Evolutionary conservation across 208 protist species (phyloP).

Genomic region (Leishmania lainsoni): DNA sequence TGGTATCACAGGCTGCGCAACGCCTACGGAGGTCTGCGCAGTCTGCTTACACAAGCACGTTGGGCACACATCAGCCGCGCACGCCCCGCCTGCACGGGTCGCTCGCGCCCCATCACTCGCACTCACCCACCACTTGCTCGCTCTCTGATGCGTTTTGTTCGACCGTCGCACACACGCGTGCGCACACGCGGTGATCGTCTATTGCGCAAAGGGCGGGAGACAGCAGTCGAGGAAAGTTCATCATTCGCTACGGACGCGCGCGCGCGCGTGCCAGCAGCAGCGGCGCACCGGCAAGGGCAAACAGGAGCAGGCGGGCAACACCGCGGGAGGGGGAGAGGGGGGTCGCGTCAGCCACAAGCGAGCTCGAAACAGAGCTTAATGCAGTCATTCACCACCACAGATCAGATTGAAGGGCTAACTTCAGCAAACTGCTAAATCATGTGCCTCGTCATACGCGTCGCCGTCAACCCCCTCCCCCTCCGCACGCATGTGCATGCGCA

Average conservation of each 20-base stretch:
- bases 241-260: neutral
- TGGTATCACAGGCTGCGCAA: slow-evolving; percentile 29
- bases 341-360: neutral
- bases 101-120: no score
- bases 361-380: slow-evolving; percentile 27
- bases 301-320: neutral
- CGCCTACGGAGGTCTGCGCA: slow-evolving; percentile 1
- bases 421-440: slow-evolving; percentile 37
- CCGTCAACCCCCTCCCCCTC: neutral
- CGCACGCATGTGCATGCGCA: neutral
- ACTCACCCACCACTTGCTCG: neutral
- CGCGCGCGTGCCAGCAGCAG: neutral
- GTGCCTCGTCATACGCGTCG: neutral
- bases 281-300: neutral
- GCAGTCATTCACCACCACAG: slow-evolving; percentile 20
- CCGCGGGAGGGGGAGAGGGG: neutral
- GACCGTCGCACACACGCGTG: no score
- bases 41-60: slow-evolving; percentile 39
- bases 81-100: no score
- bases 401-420: slow-evolving; percentile 71
- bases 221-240: no score
- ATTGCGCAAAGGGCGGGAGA: neutral
- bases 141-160: no score
- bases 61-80: neutral
- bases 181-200: no score